phyloP scores from a whole-genome alignment of 257 asterid genomes.

The Solanum okadae region DNA sequence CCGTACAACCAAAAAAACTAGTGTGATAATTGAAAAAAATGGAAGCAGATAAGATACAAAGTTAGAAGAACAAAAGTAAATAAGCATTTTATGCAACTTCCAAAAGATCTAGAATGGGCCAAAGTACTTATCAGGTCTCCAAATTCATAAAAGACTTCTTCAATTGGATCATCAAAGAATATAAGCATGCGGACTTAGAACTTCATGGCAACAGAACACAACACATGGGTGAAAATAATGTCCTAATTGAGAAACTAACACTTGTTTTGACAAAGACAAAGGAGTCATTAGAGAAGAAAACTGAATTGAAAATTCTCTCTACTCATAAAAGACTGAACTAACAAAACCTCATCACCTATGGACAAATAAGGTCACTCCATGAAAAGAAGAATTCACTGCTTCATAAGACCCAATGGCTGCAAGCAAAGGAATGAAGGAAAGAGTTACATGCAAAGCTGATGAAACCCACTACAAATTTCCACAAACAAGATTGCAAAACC shows the following conservation, averaged over 20 bases:
- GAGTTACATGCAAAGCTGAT: neutral
- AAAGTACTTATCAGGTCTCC: neutral
- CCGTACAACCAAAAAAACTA: neutral
- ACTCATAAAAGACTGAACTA: neutral
- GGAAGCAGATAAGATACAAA: neutral
- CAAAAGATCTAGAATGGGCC: neutral
- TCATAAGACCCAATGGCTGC: neutral
- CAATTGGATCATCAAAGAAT: neutral
- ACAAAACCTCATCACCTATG: too few species aligned
- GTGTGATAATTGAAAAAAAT: neutral
- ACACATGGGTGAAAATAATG: neutral
- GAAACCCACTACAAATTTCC: neutral
- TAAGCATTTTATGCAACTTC: neutral
- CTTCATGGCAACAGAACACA: neutral
- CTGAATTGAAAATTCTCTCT: too few species aligned
- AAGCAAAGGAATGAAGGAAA: neutral
- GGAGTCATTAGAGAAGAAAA: too few species aligned
- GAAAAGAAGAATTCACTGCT: neutral
- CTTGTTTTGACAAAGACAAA: too few species aligned
- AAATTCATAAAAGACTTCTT: neutral
- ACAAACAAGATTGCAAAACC: neutral
- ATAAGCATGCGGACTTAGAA: neutral
- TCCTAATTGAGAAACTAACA: neutral
- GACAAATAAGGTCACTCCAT: neutral
- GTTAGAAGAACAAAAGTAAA: neutral